Conservation (phyloP, 192 early-diverging fungal species). For the Radiomyces spectabilis region DNA sequence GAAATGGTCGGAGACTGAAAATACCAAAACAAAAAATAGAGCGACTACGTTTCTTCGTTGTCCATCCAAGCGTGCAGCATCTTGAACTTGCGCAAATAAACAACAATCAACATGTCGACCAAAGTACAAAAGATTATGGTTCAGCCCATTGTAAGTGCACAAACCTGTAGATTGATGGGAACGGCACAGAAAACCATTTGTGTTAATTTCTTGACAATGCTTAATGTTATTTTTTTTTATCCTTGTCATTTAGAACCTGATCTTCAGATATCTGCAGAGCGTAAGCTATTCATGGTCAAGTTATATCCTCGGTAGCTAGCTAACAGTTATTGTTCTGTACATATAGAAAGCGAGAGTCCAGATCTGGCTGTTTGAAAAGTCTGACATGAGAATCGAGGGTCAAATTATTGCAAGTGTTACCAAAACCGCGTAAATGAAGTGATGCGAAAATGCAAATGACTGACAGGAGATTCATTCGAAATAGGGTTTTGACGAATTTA, state of each 20-base stretch:
- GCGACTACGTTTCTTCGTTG: no score
- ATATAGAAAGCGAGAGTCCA: slow-evolving; percentile 77
- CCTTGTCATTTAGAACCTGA: slow-evolving; percentile 63
- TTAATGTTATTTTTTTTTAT: background rate
- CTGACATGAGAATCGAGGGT: slow-evolving; percentile 84
- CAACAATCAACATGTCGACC: slow-evolving; percentile 37
- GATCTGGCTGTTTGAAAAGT: slow-evolving; percentile 93
- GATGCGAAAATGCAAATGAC: background rate
- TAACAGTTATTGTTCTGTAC: background rate
- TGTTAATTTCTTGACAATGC: background rate
- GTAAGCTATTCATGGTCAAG: slow-evolving; percentile 31
- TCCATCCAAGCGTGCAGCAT: no score
- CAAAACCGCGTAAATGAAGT: background rate
- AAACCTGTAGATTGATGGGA: background rate
- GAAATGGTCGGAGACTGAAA: no score
- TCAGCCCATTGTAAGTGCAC: slow-evolving; percentile 75
- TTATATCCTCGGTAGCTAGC: background rate
- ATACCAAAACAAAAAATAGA: no score
- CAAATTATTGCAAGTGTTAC: slow-evolving; percentile 70
- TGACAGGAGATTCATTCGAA: background rate
- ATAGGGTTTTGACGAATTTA: slow-evolving; percentile 99
- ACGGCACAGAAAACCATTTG: background rate
- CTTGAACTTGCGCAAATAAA: no score
- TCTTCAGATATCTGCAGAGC: slow-evolving; percentile 93
- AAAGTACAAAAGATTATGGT: slow-evolving; percentile 84